These are phyloP conservation scores for Kazachstania psychrophila DNA, from an alignment of 805 yeast genomes.

Conservation along the genomic window DNA sequence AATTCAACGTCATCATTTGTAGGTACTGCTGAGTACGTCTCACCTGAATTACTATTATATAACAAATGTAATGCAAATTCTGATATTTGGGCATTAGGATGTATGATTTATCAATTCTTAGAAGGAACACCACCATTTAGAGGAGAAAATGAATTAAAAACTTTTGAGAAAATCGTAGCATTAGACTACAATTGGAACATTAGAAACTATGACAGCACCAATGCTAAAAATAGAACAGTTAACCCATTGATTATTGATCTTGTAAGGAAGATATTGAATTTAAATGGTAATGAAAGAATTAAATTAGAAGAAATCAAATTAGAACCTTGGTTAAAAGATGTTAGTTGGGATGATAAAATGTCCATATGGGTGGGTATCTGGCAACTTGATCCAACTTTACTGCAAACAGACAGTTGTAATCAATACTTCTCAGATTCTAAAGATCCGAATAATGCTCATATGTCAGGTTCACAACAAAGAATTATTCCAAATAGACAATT, in stretches of 20 bases:
- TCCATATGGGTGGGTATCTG: slow-evolving; percentile 41
- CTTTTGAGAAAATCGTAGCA: slow-evolving; percentile 79
- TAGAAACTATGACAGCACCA: slow-evolving; percentile 9
- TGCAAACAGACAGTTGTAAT: too few species aligned
- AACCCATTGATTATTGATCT: slow-evolving; percentile 58
- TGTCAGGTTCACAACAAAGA: slow-evolving; percentile 8
- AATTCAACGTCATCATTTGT: slow-evolving; percentile 62
- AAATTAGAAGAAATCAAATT: slow-evolving; percentile 46
- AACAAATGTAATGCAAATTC: slow-evolving; percentile 77
- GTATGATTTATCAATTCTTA: slow-evolving; percentile 74
- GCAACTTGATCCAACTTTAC: background rate
- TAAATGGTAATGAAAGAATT: slow-evolving; percentile 63
- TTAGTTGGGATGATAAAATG: slow-evolving; percentile 57
- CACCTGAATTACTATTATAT: slow-evolving; percentile 75
- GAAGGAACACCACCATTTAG: slow-evolving; percentile 85
- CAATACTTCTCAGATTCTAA: too few species aligned
- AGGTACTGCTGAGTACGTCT: slow-evolving; percentile 94
- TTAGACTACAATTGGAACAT: slow-evolving; percentile 57
- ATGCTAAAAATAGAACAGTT: slow-evolving; percentile 14
- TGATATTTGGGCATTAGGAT: slow-evolving; percentile 92
- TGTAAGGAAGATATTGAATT: slow-evolving; percentile 52
- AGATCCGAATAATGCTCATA: too few species aligned
- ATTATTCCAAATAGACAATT: slow-evolving; percentile 17
- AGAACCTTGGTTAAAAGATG: slow-evolving; percentile 61
- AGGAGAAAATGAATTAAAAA: slow-evolving; percentile 73